phyloP scores from a whole-genome alignment of 176 grass and related monocot species.

The Phoenix roebelenii region DNA sequence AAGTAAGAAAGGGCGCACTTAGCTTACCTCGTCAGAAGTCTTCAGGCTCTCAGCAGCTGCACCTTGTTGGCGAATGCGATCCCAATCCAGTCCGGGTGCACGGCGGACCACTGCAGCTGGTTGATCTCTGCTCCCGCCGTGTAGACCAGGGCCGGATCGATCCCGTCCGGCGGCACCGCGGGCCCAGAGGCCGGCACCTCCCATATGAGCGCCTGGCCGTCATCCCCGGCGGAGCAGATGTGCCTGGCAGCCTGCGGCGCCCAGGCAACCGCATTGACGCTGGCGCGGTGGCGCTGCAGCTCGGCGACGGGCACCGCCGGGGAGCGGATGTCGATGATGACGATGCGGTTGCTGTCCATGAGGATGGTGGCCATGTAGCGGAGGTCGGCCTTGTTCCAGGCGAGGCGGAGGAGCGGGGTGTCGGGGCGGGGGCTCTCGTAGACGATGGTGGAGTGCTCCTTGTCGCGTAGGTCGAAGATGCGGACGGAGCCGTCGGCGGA shows the following conservation, averaged over 20 bases:
- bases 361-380: slow-evolving; percentile 82
- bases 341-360: slow-evolving; percentile 87
- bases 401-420: slow-evolving; percentile 76
- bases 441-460: slow-evolving; percentile 95
- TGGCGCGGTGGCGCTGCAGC: slow-evolving; percentile 65
- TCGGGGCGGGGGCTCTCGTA: slow-evolving; percentile 94
- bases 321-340: slow-evolving; percentile 85
- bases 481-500: slow-evolving; percentile 94
- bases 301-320: slow-evolving; percentile 82
- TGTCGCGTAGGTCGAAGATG: slow-evolving; percentile 90
- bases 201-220: slow-evolving; percentile 86
- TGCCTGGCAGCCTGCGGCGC: slow-evolving; percentile 59
- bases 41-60: slow-evolving; percentile 69
- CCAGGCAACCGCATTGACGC: slow-evolving; percentile 78
- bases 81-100: slow-evolving; percentile 74
- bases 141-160: slow-evolving; percentile 68
- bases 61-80: slow-evolving; percentile 94
- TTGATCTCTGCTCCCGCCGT: slow-evolving; percentile 66
- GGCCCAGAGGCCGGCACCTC: slow-evolving; percentile 20
- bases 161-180: slow-evolving; percentile 38
- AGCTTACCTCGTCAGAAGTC: not conserved
- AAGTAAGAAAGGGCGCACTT: too few relatives aligned
- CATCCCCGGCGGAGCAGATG: slow-evolving; percentile 79
- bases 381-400: slow-evolving; percentile 72
- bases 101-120: slow-evolving; percentile 72